Evolutionary conservation across 228 moss, liverwort and hornwort genomes (phyloP).

Genomic region (Sphagnum fallax): DNA sequence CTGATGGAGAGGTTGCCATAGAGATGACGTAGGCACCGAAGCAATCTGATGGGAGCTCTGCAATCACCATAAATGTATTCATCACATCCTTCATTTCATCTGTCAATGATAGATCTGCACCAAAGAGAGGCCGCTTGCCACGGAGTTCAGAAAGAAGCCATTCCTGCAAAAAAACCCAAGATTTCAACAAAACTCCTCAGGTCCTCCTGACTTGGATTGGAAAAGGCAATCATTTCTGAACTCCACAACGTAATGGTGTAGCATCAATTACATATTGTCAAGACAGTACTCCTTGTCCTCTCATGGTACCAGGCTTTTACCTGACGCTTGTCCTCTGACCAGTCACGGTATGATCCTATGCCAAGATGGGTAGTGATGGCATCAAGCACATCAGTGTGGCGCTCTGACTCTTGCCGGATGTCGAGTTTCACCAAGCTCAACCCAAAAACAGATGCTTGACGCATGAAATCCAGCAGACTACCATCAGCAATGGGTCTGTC

Average conservation of each 20-base stretch:
- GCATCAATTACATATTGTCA: not conserved
- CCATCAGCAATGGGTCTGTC: constrained; percentile 92
- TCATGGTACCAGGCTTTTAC: constrained; percentile 22
- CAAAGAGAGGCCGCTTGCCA: constrained; percentile 79
- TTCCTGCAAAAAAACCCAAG: constrained; percentile 19
- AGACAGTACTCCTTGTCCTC: constrained; percentile 1
- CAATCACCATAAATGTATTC: constrained; percentile 76
- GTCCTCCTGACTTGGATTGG: not conserved
- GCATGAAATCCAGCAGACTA: constrained; percentile 90
- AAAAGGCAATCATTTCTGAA: not conserved
- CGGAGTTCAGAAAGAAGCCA: constrained; percentile 75
- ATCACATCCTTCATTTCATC: constrained; percentile 88
- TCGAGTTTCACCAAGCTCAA: constrained; percentile 79
- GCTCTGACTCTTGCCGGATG: constrained; percentile 93
- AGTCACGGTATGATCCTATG: constrained; percentile 75
- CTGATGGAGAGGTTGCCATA: constrained; percentile 92
- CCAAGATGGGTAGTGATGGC: constrained; percentile 75
- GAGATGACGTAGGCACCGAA: constrained; percentile 97
- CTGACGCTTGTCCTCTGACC: constrained; percentile 80
- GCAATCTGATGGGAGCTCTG: constrained; percentile 79
- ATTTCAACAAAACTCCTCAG: not conserved
- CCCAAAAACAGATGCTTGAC: constrained; percentile 95
- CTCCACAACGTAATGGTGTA: not conserved
- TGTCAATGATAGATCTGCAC: constrained; percentile 62
- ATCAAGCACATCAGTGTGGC: constrained; percentile 81